phyloP scores from a whole-genome alignment of 2,329 filamentous ascomycete species.

The Colletotrichum sp. region DNA sequence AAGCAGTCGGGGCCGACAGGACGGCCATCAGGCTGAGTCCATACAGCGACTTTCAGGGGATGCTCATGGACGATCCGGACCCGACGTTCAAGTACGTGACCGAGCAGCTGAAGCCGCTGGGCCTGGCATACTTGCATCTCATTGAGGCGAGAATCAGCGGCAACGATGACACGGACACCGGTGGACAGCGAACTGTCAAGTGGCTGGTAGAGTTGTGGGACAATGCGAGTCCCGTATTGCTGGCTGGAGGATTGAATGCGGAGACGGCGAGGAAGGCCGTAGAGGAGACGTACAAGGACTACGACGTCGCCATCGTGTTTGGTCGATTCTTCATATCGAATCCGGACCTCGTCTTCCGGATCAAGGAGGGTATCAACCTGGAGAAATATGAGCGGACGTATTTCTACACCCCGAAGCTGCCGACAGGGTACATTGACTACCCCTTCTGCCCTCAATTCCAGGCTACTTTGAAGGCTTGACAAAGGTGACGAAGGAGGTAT shows the following conservation, averaged over 20 bases:
- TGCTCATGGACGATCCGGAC: conserved; percentile 63
- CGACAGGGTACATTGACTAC: conserved; percentile 27
- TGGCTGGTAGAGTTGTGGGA: conserved; percentile 37
- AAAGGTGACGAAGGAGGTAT: too few species aligned
- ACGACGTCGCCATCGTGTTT: conserved; percentile 32
- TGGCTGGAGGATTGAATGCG: conserved; percentile 35
- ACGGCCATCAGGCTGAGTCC: conserved; percentile 62
- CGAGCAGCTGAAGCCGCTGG: conserved; percentile 53
- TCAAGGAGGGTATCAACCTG: conserved; percentile 29
- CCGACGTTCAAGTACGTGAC: conserved; percentile 64
- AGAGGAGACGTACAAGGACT: conserved; percentile 28
- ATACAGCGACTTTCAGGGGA: conserved; percentile 61
- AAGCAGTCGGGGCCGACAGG: conserved; percentile 52
- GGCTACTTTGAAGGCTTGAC: background rate
- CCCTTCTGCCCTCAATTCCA: conserved; percentile 28
- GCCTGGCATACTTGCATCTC: conserved; percentile 62
- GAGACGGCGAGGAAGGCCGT: conserved; percentile 27
- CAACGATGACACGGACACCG: conserved; percentile 39
- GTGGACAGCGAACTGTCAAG: conserved; percentile 12
- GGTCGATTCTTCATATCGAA: conserved; percentile 40
- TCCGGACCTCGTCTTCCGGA: conserved; percentile 35
- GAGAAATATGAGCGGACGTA: conserved; percentile 30
- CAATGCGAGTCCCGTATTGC: conserved; percentile 32
- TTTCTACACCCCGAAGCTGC: conserved; percentile 30
- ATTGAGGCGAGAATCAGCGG: conserved; percentile 60